These are phyloP conservation scores for Fistulifera pelliculosa DNA, from an alignment of 108 stramenopile genomes.

Conservation along the genomic window DNA sequence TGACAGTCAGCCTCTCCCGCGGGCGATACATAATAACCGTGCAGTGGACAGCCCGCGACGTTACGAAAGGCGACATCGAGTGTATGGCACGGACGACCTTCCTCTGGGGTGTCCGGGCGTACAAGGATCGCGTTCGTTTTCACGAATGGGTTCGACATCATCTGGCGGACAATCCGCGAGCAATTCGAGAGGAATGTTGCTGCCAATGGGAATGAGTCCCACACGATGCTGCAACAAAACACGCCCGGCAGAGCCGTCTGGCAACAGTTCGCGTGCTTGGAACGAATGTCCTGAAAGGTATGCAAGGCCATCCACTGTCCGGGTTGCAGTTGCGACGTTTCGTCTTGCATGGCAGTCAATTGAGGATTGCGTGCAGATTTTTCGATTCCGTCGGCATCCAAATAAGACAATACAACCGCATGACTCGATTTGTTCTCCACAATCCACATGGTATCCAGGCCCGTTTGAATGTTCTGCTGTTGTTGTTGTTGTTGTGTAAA, in stretches of 20 bases:
- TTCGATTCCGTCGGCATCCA: slow-evolving; percentile 32
- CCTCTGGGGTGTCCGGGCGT: slow-evolving; percentile 6
- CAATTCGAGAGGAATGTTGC: slow-evolving; percentile 1
- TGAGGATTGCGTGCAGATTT: slow-evolving; percentile 27
- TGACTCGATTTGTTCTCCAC: slow-evolving; percentile 31
- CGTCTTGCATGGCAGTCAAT: slow-evolving; percentile 25
- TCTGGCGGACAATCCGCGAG: slow-evolving; percentile 9
- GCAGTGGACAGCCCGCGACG: slow-evolving; percentile 32
- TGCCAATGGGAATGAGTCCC: slow-evolving; percentile 32
- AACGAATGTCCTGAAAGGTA: slow-evolving; percentile 23
- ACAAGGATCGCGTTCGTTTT: background rate
- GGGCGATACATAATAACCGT: slow-evolving; percentile 18
- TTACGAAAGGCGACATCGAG: slow-evolving; percentile 37
- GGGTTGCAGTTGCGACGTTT: slow-evolving; percentile 23
- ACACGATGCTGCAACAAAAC: slow-evolving; percentile 38
- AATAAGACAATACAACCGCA: slow-evolving; percentile 20
- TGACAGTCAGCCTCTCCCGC: slow-evolving; percentile 8
- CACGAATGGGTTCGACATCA: slow-evolving; percentile 27
- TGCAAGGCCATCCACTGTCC: slow-evolving; percentile 13
- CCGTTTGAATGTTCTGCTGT: slow-evolving; percentile 7
- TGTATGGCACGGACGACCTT: slow-evolving; percentile 20
- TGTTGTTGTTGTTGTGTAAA: slow-evolving; percentile 1
- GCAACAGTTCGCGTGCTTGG: slow-evolving; percentile 27
- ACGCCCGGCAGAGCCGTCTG: slow-evolving; percentile 18
- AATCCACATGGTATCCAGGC: slow-evolving; percentile 44